Conservation (phyloP, 768 basidiomycete genomes). For the Kwoniella mangroviensis region DNA sequence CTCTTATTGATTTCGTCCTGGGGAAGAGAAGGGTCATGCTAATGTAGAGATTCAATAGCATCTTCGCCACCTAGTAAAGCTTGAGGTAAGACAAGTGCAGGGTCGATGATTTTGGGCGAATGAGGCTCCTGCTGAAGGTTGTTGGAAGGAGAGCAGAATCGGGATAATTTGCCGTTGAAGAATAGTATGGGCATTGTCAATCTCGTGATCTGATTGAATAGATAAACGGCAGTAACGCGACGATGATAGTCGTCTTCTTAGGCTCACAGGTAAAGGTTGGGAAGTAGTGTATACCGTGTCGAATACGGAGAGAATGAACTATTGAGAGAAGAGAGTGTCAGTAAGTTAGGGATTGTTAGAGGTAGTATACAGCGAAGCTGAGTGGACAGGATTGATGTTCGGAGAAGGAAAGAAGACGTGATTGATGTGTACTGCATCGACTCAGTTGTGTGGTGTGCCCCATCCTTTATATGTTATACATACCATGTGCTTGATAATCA, state of each 20-base stretch:
- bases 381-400: not conserved
- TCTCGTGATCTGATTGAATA: too few relatives aligned
- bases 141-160: not conserved
- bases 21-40: not conserved
- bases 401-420: not conserved
- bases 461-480: too few relatives aligned
- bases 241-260: too few relatives aligned
- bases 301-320: too few relatives aligned
- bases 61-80: slow-evolving; percentile 6
- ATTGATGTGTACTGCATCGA: not conserved
- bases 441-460: not conserved
- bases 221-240: too few relatives aligned
- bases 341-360: not conserved
- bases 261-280: too few relatives aligned
- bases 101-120: slow-evolving; percentile 3
- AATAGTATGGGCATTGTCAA: not conserved
- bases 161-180: not conserved
- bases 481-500: not conserved
- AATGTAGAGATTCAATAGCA: not conserved
- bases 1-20: not conserved
- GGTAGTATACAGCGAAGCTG: not conserved
- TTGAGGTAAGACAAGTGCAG: not conserved
- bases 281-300: too few relatives aligned
- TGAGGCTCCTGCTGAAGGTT: not conserved
- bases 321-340: too few relatives aligned